phyloP scores from a whole-genome alignment of 108 stramenopile species.

The Fragilariopsis cylindrus region DNA sequence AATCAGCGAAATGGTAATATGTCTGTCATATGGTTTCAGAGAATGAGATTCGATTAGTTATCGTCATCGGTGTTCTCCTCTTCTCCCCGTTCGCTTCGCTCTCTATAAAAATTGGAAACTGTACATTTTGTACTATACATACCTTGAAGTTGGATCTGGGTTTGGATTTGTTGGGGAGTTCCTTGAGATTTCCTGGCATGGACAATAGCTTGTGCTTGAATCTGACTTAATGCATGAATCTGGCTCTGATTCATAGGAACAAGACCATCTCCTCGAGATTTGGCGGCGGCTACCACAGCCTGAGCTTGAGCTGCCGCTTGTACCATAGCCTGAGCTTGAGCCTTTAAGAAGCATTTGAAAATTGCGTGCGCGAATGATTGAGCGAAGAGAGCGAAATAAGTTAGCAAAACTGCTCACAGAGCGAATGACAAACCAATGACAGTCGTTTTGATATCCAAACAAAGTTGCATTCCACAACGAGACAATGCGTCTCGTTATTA shows the following conservation, averaged over 20 bases:
- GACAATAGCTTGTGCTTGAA: constrained; percentile 88
- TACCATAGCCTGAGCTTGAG: constrained; percentile 88
- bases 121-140: not conserved
- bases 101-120: too few relatives aligned
- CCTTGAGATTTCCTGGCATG: constrained; percentile 69
- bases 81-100: too few relatives aligned
- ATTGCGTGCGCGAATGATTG: too few relatives aligned
- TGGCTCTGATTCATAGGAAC: constrained; percentile 71
- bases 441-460: too few relatives aligned
- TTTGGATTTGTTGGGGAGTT: constrained; percentile 76
- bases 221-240: constrained; percentile 71
- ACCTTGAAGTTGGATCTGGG: constrained; percentile 79
- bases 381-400: too few relatives aligned
- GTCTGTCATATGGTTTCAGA: too few relatives aligned
- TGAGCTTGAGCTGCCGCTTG: constrained; percentile 89
- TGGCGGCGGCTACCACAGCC: constrained; percentile 87
- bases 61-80: too few relatives aligned
- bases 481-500: not conserved
- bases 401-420: too few relatives aligned
- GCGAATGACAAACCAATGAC: too few relatives aligned
- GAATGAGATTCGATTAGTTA: too few relatives aligned
- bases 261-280: constrained; percentile 72
- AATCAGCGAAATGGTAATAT: too few relatives aligned
- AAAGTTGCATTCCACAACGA: not conserved
- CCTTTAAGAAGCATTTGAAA: constrained; percentile 21